Percentiles rank a stretch among this genome's conserved stretches.
These are phyloP conservation scores for Clarireedia paspali DNA, from an alignment of 2,329 filamentous ascomycete species.

Conservation along the genomic window DNA sequence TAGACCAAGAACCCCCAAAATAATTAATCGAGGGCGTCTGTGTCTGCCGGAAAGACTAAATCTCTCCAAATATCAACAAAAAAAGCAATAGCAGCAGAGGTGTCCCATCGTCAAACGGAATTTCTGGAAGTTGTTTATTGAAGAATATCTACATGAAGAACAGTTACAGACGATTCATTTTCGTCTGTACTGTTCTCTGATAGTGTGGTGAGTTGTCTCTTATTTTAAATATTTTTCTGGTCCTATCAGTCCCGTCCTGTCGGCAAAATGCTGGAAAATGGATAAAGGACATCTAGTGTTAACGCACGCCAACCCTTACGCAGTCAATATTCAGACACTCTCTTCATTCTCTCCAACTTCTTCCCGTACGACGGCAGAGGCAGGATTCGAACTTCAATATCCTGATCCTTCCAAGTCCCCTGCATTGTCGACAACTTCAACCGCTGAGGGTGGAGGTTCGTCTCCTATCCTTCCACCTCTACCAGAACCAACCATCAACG, in stretches of 20 bases:
- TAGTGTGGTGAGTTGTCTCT: slow-evolving; percentile 5
- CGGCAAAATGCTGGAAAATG: slow-evolving; percentile 4
- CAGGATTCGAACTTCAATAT: slow-evolving; percentile 33
- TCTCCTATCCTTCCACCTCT: slow-evolving; percentile 53
- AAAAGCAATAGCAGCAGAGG: neutral
- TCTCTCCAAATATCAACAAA: neutral
- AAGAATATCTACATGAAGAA: neutral
- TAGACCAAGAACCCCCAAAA: neutral
- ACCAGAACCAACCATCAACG: slow-evolving; percentile 49
- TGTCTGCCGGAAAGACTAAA: neutral
- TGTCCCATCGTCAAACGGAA: neutral
- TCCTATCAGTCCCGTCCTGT: neutral
- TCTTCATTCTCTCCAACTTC: slow-evolving; percentile 36
- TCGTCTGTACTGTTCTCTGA: slow-evolving; percentile 56
- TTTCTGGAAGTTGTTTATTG: neutral
- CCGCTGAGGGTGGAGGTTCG: slow-evolving; percentile 48
- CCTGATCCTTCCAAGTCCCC: slow-evolving; percentile 42
- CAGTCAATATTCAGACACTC: slow-evolving; percentile 20
- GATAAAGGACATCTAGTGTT: neutral
- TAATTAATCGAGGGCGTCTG: neutral
- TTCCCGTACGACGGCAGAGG: slow-evolving; percentile 56
- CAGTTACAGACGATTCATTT: slow-evolving; percentile 47
- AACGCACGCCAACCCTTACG: neutral
- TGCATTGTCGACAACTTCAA: slow-evolving; percentile 54
- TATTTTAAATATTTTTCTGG: slow-evolving; percentile 1